Evolutionary conservation across 2,329 filamentous ascomycete genomes (phyloP).

Genomic region (Ophioceras dolichostomum): DNA sequence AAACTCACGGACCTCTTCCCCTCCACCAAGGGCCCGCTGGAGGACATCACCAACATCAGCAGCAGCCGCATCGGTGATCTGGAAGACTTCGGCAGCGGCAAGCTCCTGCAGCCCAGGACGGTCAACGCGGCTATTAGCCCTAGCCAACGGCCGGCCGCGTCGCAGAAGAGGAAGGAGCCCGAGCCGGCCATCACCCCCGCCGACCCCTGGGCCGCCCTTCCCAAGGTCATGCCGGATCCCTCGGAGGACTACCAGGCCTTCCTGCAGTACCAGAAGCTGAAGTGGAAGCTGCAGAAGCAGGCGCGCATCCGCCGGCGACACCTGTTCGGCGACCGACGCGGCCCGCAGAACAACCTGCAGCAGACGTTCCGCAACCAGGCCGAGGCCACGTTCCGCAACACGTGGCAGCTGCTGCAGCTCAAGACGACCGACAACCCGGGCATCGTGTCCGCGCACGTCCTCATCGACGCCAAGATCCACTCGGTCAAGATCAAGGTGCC

Average conservation of each 20-base stretch:
- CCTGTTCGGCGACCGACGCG: slow-evolving; percentile 76
- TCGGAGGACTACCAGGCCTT: slow-evolving; percentile 81
- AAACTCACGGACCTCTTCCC: slow-evolving; percentile 96
- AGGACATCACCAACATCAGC: slow-evolving; percentile 58
- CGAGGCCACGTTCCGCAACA: slow-evolving; percentile 77
- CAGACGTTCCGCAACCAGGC: slow-evolving; percentile 82
- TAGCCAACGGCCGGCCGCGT: slow-evolving; percentile 22
- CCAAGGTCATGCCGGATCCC: slow-evolving; percentile 71
- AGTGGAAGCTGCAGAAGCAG: slow-evolving; percentile 97
- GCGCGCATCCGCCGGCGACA: slow-evolving; percentile 76
- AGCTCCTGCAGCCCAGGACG: slow-evolving; percentile 53
- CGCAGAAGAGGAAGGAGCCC: slow-evolving; percentile 61
- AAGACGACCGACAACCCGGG: slow-evolving; percentile 73
- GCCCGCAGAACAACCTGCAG: slow-evolving; percentile 48
- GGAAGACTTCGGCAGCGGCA: slow-evolving; percentile 62
- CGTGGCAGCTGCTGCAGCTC: slow-evolving; percentile 90
- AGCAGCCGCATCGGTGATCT: slow-evolving; percentile 50
- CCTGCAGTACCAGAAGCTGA: slow-evolving; percentile 90
- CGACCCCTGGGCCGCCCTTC: slow-evolving; percentile 74
- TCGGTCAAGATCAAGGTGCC: slow-evolving; percentile 79
- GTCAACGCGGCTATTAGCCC: slow-evolving; percentile 38
- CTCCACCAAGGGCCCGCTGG: slow-evolving; percentile 53
- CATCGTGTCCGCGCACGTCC: slow-evolving; percentile 74
- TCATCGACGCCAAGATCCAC: slow-evolving; percentile 91
- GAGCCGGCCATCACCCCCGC: slow-evolving; percentile 35